A percentile compares a stretch with the other conserved stretches of the same genome.
Conservation (phyloP, 148 eudicot genomes). For the Rhododendron henanense region DNA sequence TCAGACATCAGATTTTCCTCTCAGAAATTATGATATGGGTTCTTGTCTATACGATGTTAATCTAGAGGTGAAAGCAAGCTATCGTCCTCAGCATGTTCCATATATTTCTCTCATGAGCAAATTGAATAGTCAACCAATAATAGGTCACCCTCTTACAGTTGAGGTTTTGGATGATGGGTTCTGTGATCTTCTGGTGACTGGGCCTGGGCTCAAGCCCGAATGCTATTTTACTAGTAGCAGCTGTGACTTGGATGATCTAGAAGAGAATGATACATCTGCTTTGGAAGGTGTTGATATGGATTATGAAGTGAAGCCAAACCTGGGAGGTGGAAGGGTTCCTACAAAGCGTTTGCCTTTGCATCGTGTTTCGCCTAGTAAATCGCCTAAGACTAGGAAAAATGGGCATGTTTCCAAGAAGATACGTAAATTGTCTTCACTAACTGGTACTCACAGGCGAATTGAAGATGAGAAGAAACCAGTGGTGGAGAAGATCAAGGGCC, state of each 20-base stretch:
- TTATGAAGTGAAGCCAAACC: constrained; percentile 13
- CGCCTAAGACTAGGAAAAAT: constrained; percentile 41
- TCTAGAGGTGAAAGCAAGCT: constrained; percentile 57
- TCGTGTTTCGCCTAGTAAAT: constrained; percentile 23
- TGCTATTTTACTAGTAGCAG: constrained; percentile 35
- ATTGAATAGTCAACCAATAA: constrained; percentile 50
- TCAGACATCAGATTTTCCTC: constrained; percentile 38
- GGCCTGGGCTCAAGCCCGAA: constrained; percentile 14
- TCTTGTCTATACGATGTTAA: constrained; percentile 48
- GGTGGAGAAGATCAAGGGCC: constrained; percentile 45
- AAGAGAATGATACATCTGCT: constrained; percentile 15
- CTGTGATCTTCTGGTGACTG: constrained; percentile 31
- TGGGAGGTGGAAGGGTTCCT: constrained; percentile 20
- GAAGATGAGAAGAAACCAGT: constrained; percentile 29
- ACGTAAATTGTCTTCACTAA: constrained; percentile 67
- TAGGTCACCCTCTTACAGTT: constrained; percentile 69
- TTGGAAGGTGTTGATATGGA: constrained; percentile 13
- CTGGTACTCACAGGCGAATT: constrained; percentile 34
- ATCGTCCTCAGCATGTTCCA: constrained; percentile 62
- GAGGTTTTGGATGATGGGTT: constrained; percentile 62
- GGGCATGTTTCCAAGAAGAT: constrained; percentile 57
- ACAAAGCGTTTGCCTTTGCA: constrained; percentile 29
- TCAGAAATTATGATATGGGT: constrained; percentile 14
- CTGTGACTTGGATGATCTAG: constrained; percentile 28
- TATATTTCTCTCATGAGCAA: constrained; percentile 82